These are phyloP conservation scores for Tieghemostelium lacteum DNA, from an alignment of 78 protist species.

Conservation along the genomic window DNA sequence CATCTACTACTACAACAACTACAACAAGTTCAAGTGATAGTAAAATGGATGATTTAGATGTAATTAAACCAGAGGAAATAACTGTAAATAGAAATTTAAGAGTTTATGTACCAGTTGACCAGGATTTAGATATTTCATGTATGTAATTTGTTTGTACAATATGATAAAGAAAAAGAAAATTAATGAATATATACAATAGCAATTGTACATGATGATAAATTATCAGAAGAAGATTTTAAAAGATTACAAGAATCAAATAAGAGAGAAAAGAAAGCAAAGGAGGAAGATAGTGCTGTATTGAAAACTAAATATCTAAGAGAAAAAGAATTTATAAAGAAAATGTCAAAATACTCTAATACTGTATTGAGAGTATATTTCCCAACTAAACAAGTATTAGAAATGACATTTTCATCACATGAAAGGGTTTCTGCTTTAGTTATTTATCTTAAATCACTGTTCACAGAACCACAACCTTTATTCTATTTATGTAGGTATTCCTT, in stretches of 20 bases:
- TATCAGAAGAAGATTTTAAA: conserved; percentile 68
- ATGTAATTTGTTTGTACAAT: background rate
- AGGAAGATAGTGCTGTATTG: conserved; percentile 18
- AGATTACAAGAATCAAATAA: conserved; percentile 49
- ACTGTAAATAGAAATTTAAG: conserved; percentile 39
- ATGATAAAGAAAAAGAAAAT: background rate
- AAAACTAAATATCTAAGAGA: conserved; percentile 74
- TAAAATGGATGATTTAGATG: background rate
- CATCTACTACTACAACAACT: conserved; percentile 8
- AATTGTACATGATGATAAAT: conserved; percentile 28
- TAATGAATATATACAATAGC: background rate
- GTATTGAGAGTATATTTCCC: conserved; percentile 26
- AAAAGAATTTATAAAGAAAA: conserved; percentile 21
- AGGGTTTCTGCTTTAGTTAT: conserved; percentile 2
- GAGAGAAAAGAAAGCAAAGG: conserved; percentile 53
- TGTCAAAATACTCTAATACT: conserved; percentile 14
- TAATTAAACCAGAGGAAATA: conserved; percentile 15
- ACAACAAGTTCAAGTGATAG: background rate
- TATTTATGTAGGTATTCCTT: conserved; percentile 60
- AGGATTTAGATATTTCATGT: conserved; percentile 30
- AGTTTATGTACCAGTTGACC: conserved; percentile 31
- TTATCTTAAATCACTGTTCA: background rate
- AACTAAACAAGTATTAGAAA: conserved; percentile 40
- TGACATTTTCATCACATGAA: conserved; percentile 45
- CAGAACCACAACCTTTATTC: conserved; percentile 13